phyloP scores from a whole-genome alignment of 805 yeast species.

The Blastobotrys parvus region DNA sequence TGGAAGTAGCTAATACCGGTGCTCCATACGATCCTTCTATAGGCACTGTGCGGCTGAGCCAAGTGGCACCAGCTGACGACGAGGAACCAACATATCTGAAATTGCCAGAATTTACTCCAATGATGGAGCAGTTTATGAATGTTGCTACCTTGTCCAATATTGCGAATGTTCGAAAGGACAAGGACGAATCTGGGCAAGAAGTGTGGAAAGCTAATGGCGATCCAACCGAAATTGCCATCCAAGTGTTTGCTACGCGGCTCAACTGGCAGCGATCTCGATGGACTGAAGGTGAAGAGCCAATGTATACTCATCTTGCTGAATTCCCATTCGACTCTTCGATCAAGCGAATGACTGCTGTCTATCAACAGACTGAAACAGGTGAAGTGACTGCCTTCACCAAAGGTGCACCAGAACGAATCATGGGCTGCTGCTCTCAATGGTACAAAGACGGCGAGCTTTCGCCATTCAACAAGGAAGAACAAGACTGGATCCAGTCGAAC shows the following conservation, averaged over 20 bases:
- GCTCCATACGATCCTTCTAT: conserved; percentile 58
- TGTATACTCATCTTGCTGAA: conserved; percentile 45
- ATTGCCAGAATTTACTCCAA: background rate
- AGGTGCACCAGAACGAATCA: conserved; percentile 70
- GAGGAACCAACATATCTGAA: background rate
- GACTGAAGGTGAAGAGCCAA: conserved; percentile 31
- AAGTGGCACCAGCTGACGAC: conserved; percentile 26
- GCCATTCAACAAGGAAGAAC: conserved; percentile 35
- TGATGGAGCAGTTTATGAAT: conserved; percentile 44
- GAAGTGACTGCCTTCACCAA: conserved; percentile 42
- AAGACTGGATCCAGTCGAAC: conserved; percentile 39
- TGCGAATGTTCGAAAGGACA: conserved; percentile 51
- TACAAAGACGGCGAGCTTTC: conserved; percentile 20
- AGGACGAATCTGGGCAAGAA: conserved; percentile 32
- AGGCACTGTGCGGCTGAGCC: conserved; percentile 39
- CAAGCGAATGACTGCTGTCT: conserved; percentile 64
- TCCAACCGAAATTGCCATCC: conserved; percentile 84
- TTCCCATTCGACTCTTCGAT: conserved; percentile 69
- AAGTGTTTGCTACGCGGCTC: conserved; percentile 56
- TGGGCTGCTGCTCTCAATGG: conserved; percentile 51
- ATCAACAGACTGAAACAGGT: conserved; percentile 29
- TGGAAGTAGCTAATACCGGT: conserved; percentile 43
- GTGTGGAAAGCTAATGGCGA: conserved; percentile 80
- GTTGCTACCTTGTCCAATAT: conserved; percentile 75
- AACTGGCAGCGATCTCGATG: conserved; percentile 34